Conservation (phyloP, 2,329 filamentous ascomycete genomes). For the Fusarium dlaminii region DNA sequence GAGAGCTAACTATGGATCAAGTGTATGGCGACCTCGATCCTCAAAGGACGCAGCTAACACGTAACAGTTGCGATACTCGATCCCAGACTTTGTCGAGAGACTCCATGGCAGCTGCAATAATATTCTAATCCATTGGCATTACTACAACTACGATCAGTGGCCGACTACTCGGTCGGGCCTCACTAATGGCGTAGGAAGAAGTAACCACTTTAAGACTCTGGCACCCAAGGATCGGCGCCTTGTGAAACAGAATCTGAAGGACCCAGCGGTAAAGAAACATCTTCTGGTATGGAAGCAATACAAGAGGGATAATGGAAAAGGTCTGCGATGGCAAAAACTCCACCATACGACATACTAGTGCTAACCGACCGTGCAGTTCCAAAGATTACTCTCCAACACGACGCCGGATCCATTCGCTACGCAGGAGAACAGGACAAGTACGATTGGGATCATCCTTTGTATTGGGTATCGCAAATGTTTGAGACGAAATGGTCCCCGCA, state of each 20-base stretch:
- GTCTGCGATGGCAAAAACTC: conserved; percentile 1
- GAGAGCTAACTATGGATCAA: conserved; percentile 48
- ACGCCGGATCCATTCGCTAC: conserved; percentile 18
- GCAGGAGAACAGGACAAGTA: conserved; percentile 38
- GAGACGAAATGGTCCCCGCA: conserved; percentile 52
- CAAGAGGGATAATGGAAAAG: conserved; percentile 36
- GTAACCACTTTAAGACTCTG: conserved; percentile 45
- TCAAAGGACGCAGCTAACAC: neutral
- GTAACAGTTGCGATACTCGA: conserved; percentile 49
- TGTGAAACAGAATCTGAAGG: conserved; percentile 44
- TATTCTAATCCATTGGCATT: conserved; percentile 61
- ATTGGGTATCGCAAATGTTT: conserved; percentile 59
- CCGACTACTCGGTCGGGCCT: conserved; percentile 36
- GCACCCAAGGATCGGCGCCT: conserved; percentile 46
- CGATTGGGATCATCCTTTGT: conserved; percentile 54
- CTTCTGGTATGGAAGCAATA: conserved; percentile 40
- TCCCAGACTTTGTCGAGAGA: conserved; percentile 53
- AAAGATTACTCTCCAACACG: neutral
- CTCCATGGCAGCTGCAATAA: conserved; percentile 58
- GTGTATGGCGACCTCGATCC: conserved; percentile 4
- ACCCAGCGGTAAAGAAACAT: conserved; percentile 37
- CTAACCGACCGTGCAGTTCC: conserved; percentile 19
- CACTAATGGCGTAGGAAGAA: conserved; percentile 9
- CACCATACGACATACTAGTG: neutral
- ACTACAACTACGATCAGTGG: conserved; percentile 53